Percentiles rank a stretch among this genome's conserved stretches.
phyloP scores from a whole-genome alignment of 2,329 filamentous ascomycete species.

The Aspergillus fumigatiaffinis region DNA sequence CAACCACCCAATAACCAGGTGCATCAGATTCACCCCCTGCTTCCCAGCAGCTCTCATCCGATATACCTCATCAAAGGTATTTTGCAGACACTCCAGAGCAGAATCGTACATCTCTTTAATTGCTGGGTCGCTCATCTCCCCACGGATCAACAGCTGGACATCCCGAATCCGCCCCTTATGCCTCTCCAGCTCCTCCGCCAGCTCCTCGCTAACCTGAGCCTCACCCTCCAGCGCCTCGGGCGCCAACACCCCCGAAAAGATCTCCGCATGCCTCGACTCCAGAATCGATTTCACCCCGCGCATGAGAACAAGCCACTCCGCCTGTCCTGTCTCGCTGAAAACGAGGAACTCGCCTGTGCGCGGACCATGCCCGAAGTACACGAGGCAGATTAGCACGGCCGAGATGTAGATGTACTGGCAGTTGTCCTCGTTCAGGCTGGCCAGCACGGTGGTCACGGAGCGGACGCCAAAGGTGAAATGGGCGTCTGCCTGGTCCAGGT shows the following conservation, averaged over 20 bases:
- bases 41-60: slow-evolving; percentile 5
- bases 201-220: slow-evolving; percentile 3
- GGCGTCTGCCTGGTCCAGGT: slow-evolving; percentile 25
- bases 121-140: not conserved
- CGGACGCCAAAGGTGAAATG: slow-evolving; percentile 34
- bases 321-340: slow-evolving; percentile 25
- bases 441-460: slow-evolving; percentile 27
- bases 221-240: slow-evolving; percentile 1
- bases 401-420: slow-evolving; percentile 33
- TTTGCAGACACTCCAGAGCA: slow-evolving; percentile 11
- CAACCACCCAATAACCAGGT: slow-evolving; percentile 27
- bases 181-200: slow-evolving; percentile 14
- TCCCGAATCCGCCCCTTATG: slow-evolving; percentile 13
- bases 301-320: slow-evolving; percentile 32
- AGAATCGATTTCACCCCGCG: slow-evolving; percentile 27
- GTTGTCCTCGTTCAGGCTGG: slow-evolving; percentile 21
- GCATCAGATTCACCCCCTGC: slow-evolving; percentile 18
- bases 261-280: slow-evolving; percentile 8
- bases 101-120: slow-evolving; percentile 4
- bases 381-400: slow-evolving; percentile 28
- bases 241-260: slow-evolving; percentile 25
- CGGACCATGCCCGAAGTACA: slow-evolving; percentile 32
- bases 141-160: slow-evolving; percentile 11
- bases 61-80: slow-evolving; percentile 18
- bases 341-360: slow-evolving; percentile 29